These are phyloP conservation scores for Centaurea solstitialis DNA, from an alignment of 129 eudicot genomes.

Conservation along the genomic window DNA sequence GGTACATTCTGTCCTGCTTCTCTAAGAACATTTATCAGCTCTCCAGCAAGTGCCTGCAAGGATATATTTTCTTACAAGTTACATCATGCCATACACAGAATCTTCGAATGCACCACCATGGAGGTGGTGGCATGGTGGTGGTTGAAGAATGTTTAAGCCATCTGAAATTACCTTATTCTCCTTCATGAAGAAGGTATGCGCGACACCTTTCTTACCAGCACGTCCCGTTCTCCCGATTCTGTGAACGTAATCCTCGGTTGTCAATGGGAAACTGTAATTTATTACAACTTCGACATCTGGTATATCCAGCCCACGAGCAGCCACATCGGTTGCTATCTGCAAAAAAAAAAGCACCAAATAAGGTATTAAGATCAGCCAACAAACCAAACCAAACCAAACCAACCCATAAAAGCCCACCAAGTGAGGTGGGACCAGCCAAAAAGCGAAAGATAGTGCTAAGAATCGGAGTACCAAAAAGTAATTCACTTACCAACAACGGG, in stretches of 20 bases:
- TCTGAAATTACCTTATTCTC: constrained; percentile 70
- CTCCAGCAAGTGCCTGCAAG: constrained; percentile 86
- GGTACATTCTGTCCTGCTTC: constrained; percentile 98
- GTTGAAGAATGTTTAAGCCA: background rate
- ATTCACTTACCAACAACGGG: constrained; percentile 67
- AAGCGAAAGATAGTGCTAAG: background rate
- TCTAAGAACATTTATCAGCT: constrained; percentile 91
- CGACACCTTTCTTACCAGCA: constrained; percentile 98
- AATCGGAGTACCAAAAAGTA: background rate
- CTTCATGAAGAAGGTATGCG: constrained; percentile 92
- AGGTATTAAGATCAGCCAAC: background rate
- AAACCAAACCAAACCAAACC: background rate
- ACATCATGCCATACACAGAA: background rate
- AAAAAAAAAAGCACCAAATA: constrained; percentile 8
- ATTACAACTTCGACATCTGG: constrained; percentile 97
- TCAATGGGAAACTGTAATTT: constrained; percentile 93
- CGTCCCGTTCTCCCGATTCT: constrained; percentile 97
- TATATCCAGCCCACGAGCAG: constrained; percentile 97
- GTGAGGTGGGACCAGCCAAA: too few relatives aligned
- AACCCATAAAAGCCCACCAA: too few relatives aligned
- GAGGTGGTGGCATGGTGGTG: background rate
- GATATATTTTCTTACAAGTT: background rate
- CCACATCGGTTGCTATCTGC: constrained; percentile 99
- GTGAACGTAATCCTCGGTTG: constrained; percentile 98
- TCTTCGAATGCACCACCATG: background rate